Evolutionary conservation across 495 filamentous ascomycete species (phyloP).

Genomic region (Aspergillus funiculosus): DNA sequence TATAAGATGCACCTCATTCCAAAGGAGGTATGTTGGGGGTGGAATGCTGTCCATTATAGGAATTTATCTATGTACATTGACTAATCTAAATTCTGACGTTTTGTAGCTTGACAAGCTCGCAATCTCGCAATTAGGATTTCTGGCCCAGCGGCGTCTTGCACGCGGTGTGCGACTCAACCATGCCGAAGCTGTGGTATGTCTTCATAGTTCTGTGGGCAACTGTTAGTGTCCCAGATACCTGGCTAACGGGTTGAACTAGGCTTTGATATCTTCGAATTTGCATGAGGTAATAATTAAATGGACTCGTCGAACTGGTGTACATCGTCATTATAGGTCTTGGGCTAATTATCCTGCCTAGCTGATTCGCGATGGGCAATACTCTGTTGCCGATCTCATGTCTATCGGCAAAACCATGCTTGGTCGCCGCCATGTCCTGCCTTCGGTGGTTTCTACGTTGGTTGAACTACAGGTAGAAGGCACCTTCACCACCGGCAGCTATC

Average conservation of each 20-base stretch:
- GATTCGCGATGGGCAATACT: slow-evolving; percentile 93
- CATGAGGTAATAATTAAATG: slow-evolving; percentile 61
- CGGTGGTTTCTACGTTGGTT: slow-evolving; percentile 66
- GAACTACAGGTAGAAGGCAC: slow-evolving; percentile 95
- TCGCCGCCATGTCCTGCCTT: slow-evolving; percentile 84
- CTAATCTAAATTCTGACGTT: neutral
- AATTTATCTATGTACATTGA: neutral
- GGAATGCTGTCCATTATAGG: too few species aligned
- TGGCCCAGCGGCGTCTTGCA: slow-evolving; percentile 86
- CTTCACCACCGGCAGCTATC: slow-evolving; percentile 83
- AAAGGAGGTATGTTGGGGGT: slow-evolving; percentile 63
- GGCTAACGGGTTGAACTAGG: slow-evolving; percentile 43
- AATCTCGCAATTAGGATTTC: slow-evolving; percentile 80
- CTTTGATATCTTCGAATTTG: slow-evolving; percentile 81
- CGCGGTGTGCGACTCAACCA: slow-evolving; percentile 88
- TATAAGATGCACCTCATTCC: slow-evolving; percentile 73
- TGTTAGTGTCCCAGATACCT: too few species aligned
- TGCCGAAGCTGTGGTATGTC: slow-evolving; percentile 77
- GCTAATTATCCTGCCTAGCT: slow-evolving; percentile 43
- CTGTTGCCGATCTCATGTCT: slow-evolving; percentile 87
- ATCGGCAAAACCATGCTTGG: slow-evolving; percentile 90
- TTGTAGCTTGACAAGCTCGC: slow-evolving; percentile 88
- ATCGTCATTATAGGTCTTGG: slow-evolving; percentile 3
- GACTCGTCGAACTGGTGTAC: too few species aligned
- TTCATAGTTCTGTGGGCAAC: too few species aligned